Evolutionary conservation across 495 filamentous ascomycete species (phyloP), one percentile per base, ranked within the genome.

Genomic region (Neurospora terricola): DNA sequence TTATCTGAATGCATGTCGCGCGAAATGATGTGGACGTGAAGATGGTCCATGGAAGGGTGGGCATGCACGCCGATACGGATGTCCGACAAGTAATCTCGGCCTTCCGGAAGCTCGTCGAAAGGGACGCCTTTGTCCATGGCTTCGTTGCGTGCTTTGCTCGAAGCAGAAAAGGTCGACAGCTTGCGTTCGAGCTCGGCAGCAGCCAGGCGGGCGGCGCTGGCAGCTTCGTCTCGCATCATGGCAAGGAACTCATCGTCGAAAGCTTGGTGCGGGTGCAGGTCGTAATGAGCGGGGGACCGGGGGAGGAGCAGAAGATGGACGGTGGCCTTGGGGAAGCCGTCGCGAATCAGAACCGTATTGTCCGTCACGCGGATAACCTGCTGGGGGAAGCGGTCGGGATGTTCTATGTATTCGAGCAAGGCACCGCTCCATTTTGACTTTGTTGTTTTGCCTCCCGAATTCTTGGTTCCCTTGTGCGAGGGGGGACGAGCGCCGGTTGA

Each of bases 251-350:
- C 62, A 79, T 97, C 90, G 23, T 88, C 82, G 74, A 98, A 90
- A 11, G 93, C 94, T 4, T 92, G 88, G 81, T 94, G 90, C 0
- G 94, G 94, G 73, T 96, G 92, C 14, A 89, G 83, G 11, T 84
- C 79, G 73, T 84, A 88, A 77, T 90, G 90, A 2, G 83, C 75
- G 0, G 84, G 80, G 48, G 92, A 88, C 30, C 94, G 91, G 11
- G 94, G 93, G 4, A 99, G 88, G 11, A 99, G 88, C 16, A 99
- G 93, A 0, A 93, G 84, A 81, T 99, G 96, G 8, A 98, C 83
- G 14, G 87, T 88, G 27, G 93, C 89, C 80, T 98, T 98, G 5
- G 95, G 94, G 79, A 88, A 99, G 69, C 87, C 80, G 81, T 99
- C 96, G 54, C 91, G 84, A 82, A 98, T 93, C 18, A 88, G 88